Evolutionary conservation across 805 yeast species (phyloP), one percentile per base, ranked within the genome.

Genomic region (Pichia occidentalis): DNA sequence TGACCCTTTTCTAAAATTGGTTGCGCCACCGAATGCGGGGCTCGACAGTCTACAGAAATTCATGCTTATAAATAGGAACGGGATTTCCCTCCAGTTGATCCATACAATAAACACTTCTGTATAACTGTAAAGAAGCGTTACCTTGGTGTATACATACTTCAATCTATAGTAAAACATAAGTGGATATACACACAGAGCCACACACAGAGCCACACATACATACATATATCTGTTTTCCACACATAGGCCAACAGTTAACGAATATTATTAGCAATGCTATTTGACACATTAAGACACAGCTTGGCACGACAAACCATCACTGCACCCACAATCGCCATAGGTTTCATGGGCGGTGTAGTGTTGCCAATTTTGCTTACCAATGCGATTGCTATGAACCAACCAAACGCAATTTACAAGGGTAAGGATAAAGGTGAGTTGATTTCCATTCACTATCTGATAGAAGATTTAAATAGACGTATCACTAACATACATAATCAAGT

Each of bases 321-420:
- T 13, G 39, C 44, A 5, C 49, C 45, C 12, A 44, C 44, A n/a
- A 38, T 45, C 16, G 46, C 46, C 5, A 28, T 40, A 12, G 49
- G 46, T 17, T 43, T 45, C 13, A 27, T 45, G 35, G 49, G 49
- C 24, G 49, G 49, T n/a, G 44, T 45, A 11, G 42, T 43, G 5
- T 33, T 43, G 21, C 49, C 49, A 14, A 35, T 45, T 10, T 23
- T 45, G 29, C 13, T 45, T 5, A 44, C 45, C 7, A 38, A 40
- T 29, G 43, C 43, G 32, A 21, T 43, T 26, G 30, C 43, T 4
- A 33, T 16, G 2, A 32, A 21, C 10, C 32, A 20, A 17, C 49
- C 32, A 24, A 31, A 36, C 24, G 6, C 38, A 2, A 34, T 44
- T 18, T 40, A 39, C 6, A 21, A 24, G 21, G 41, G 35, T 11